Percentiles rank a stretch among this genome's conserved stretches.
Evolutionary conservation across 192 early-diverging fungal species (phyloP).

Genomic region (Coemansia sp.): DNA sequence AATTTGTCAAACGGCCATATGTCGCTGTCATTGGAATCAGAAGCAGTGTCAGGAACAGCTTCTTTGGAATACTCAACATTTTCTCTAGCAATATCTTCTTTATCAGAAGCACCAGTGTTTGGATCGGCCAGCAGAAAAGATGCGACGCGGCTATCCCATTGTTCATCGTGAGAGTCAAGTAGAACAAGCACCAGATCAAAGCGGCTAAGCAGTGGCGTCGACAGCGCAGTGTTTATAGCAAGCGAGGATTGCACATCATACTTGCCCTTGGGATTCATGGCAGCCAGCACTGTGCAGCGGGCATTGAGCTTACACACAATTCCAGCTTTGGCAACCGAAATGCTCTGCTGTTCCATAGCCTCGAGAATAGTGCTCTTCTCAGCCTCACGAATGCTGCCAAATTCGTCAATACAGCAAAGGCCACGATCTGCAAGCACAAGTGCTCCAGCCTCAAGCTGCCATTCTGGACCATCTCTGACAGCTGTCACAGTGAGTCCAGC

Average conservation of each 20-base stretch:
- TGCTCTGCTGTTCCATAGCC: constrained; percentile 85
- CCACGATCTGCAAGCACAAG: constrained; percentile 77
- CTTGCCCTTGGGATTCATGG: constrained; percentile 74
- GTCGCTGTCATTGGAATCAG: constrained; percentile 1
- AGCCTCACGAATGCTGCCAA: constrained; percentile 70
- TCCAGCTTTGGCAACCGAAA: constrained; percentile 75
- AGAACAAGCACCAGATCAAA: constrained; percentile 75
- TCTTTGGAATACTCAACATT: not conserved
- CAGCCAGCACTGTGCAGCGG: constrained; percentile 75
- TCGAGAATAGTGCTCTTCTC: constrained; percentile 76
- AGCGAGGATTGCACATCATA: constrained; percentile 64
- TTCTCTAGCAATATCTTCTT: not conserved
- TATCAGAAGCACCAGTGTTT: not conserved
- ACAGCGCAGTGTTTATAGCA: constrained; percentile 67
- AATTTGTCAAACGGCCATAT: constrained; percentile 63
- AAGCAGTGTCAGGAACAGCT: not conserved
- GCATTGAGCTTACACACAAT: constrained; percentile 79
- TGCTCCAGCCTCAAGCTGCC: constrained; percentile 81
- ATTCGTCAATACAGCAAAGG: constrained; percentile 82
- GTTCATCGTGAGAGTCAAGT: constrained; percentile 62
- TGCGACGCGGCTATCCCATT: constrained; percentile 66
- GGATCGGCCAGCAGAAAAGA: constrained; percentile 48
- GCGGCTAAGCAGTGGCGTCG: constrained; percentile 65
- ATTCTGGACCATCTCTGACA: constrained; percentile 70
- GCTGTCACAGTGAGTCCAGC: constrained; percentile 77